Base-by-base conservation (phyloP, 2,329 filamentous ascomycete species). In the Colletotrichum incanum region DNA sequence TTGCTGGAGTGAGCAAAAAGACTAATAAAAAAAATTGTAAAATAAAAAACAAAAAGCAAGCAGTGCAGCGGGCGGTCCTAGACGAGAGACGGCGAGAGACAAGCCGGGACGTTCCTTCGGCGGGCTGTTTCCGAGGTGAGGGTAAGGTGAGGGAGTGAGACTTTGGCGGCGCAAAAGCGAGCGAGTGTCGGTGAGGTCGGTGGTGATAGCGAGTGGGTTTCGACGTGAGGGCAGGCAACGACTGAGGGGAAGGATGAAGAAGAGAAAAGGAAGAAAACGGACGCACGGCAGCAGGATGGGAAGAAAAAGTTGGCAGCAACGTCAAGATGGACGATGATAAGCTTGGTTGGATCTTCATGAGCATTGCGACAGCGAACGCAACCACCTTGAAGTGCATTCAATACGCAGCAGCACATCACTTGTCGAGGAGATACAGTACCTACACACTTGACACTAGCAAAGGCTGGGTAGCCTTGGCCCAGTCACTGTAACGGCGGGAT, bases 331-430 rank as follows among this genome's bases (percentile, higher is more conserved):
- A 65, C 20, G 7, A 71, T 31, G 64, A 37, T 60, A 47, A 60
- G 45, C 60, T 65, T 72, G 66, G 43, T 65, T 70, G 66, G 41
- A 70, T 59, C 54, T 65, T 28, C 56, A 56, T 26, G 61, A 59
- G 43, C 49, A 69, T 26, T 59, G 63, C 31, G 34, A 55, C 47
- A 16, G 41, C 37, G 58, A 23, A 65, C 60, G 43, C 60, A 23
- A 59, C 41, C 31, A 39, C 18, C 34, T 18, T 20, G 37, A 28
- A 64, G 26, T 65, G 52, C 39, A 63, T 37, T n/a, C n/a, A 12
- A 26, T 28, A 37, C 34, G 34, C 34, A 37, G 34, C 34, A 9
- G 47, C 56, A 45, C 26, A 54, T 43, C 28, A 26, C 26, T 5
- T 7, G 47, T 45, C 43, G 26, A 14, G 43, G 58, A 14, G 43